Base-by-base conservation (phyloP, 805 yeast species). In the Kodamaea neixiangensis region DNA sequence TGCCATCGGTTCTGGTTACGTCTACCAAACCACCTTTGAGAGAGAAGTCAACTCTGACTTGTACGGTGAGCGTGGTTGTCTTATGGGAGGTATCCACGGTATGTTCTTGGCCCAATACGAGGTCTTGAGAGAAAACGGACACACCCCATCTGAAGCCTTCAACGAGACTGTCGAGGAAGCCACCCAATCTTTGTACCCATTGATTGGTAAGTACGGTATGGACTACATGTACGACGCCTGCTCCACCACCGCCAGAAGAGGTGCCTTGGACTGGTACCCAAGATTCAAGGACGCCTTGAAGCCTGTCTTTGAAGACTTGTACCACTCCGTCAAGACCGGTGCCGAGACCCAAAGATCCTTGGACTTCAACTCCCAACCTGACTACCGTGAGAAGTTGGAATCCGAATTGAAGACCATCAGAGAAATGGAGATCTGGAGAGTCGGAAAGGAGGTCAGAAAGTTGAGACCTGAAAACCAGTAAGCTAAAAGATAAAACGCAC, bases 201-300 rank as follows among this genome's bases (percentile, higher is more conserved):
- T 94, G 82, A 77, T 94, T 66, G 99, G 99, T 80, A 91, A 90
- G 79, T 89, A 94, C 85, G 99, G 99, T 81, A 94, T 94, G 99
- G 99, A 94, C 80, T 94, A 94, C 93, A 94, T 94, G 99, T 94
- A 94, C 86, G 98, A 94, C 73, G 99, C 99, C 68, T 94, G 99
- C 81, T 94, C 99, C 63, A 94, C 99, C 71, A 94, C 99, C 63
- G 99, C 99, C 69, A 91, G 98, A 85, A 90, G 99, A 82, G 99
- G 99, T 85, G 99, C 99, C 73, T 85, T 94, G 68, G 99, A 94
- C 83, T 94, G 99, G 99, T 93, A 94, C 83, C 98, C 98, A 77
- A 81, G 87, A 77, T 94, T 94, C 91, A 92, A 92, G 85, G 93
- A 89, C 65, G 97, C 97, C 71, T 84, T 94, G 79, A 94, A 94